Conservation (phyloP, 2,329 filamentous ascomycete genomes). For the Karstenula rhodostoma region DNA sequence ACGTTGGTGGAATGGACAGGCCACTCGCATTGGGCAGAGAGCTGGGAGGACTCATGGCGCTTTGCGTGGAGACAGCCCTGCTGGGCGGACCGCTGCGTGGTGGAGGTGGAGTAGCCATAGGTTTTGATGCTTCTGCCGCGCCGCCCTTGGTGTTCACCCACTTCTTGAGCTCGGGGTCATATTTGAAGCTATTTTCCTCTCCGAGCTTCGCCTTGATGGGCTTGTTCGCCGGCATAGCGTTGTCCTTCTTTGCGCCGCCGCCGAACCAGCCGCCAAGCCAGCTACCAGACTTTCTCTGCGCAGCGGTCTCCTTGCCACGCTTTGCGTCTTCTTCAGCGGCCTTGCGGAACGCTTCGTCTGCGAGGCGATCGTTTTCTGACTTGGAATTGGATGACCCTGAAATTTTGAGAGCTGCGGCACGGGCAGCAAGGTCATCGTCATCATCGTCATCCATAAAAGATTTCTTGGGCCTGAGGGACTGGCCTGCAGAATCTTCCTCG, state of each 20-base stretch:
- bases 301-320: slow-evolving; percentile 56
- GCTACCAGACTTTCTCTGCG: slow-evolving; percentile 68
- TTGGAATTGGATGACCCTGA: slow-evolving; percentile 60
- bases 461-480: slow-evolving; percentile 67
- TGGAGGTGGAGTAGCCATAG: slow-evolving; percentile 75
- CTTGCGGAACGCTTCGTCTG: slow-evolving; percentile 84
- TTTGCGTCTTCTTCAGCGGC: slow-evolving; percentile 78
- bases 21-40: slow-evolving; percentile 20
- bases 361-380: slow-evolving; percentile 70
- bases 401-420: slow-evolving; percentile 59
- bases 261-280: slow-evolving; percentile 84
- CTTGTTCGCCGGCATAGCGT: slow-evolving; percentile 63
- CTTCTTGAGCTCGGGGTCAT: slow-evolving; percentile 93
- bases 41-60: slow-evolving; percentile 43
- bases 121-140: slow-evolving; percentile 64
- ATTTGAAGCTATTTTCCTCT: slow-evolving; percentile 91
- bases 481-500: slow-evolving; percentile 56
- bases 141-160: slow-evolving; percentile 97
- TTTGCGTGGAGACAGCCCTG: slow-evolving; percentile 10
- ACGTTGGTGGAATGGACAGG: slow-evolving; percentile 24
- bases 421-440: slow-evolving; percentile 68
- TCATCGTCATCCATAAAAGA: slow-evolving; percentile 85
- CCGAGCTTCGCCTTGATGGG: slow-evolving; percentile 94
- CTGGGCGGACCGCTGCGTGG: slow-evolving; percentile 66
- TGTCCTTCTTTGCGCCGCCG: slow-evolving; percentile 63